Evolutionary conservation across 2,329 filamentous ascomycete genomes (phyloP).

Genomic region (Aspergillus transmontanensis): DNA sequence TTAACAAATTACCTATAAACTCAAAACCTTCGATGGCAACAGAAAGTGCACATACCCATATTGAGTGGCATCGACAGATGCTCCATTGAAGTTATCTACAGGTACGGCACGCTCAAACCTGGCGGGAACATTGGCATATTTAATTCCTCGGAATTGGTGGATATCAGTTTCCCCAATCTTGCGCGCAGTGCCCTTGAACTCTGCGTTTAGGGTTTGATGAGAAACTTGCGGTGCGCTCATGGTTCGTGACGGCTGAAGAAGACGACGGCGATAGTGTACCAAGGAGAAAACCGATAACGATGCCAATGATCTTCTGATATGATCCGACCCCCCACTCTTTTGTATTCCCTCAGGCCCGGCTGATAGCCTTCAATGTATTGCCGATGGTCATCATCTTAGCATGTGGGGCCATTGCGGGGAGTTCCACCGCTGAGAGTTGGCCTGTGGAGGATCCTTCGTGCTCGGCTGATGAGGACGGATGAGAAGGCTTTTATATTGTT

Average conservation of each 20-base stretch:
- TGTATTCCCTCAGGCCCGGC: constrained; percentile 1
- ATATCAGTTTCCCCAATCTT: constrained; percentile 17
- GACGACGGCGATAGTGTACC: background rate
- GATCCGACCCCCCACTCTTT: background rate
- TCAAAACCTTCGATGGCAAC: background rate
- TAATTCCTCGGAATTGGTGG: constrained; percentile 35
- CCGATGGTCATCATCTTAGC: constrained; percentile 12
- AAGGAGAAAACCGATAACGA: background rate
- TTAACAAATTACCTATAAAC: background rate
- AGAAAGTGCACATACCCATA: constrained; percentile 28
- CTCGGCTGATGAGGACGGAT: constrained; percentile 9
- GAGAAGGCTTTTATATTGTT: background rate
- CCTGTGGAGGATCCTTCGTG: background rate
- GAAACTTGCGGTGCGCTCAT: constrained; percentile 28
- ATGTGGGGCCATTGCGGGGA: constrained; percentile 29
- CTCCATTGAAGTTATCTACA: constrained; percentile 26
- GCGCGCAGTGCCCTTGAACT: constrained; percentile 28
- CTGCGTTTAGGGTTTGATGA: constrained; percentile 29
- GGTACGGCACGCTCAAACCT: constrained; percentile 34
- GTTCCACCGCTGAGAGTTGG: constrained; percentile 14
- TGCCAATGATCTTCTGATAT: background rate
- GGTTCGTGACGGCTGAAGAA: background rate
- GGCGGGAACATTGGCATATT: constrained; percentile 33
- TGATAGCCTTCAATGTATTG: constrained; percentile 9
- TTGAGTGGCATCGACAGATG: constrained; percentile 37